A percentile compares a stretch with the other conserved stretches of the same genome.
Evolutionary conservation across 164 flowering plant species (phyloP).

Genomic region (Kalanchoe fedtschenkoi): DNA sequence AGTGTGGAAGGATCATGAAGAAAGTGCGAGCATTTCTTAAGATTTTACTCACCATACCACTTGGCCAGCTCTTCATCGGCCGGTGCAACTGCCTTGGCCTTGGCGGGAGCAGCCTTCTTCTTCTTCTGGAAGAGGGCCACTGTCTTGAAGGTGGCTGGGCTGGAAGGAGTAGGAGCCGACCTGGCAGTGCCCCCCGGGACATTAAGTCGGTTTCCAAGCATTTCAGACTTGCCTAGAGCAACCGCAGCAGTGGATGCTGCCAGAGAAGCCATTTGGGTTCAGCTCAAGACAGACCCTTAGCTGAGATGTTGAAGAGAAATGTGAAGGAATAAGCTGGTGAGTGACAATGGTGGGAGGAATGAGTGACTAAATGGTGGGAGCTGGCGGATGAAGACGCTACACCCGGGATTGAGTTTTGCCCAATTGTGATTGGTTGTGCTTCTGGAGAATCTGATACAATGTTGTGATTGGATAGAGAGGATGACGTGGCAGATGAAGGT

Average conservation of each 20-base stretch:
- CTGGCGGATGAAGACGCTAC: constrained; percentile 57
- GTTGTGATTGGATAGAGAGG: constrained; percentile 25
- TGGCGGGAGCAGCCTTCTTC: constrained; percentile 59
- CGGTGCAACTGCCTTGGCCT: constrained; percentile 43
- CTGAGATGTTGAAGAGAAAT: not conserved
- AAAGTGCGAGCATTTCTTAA: no score
- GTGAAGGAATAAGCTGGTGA: not conserved
- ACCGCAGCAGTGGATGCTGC: constrained; percentile 58
- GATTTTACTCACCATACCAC: constrained; percentile 83
- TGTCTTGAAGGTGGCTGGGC: constrained; percentile 42
- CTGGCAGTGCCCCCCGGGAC: constrained; percentile 23
- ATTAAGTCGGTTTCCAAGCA: constrained; percentile 61
- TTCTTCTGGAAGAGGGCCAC: constrained; percentile 80
- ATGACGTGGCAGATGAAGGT: constrained; percentile 35
- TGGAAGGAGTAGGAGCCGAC: constrained; percentile 40
- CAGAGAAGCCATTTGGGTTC: constrained; percentile 53
- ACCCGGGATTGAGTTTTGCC: constrained; percentile 23
- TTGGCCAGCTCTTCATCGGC: constrained; percentile 89
- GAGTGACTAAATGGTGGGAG: constrained; percentile 36
- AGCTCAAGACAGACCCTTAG: not conserved
- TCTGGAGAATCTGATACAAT: constrained; percentile 27
- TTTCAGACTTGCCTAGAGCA: constrained; percentile 56
- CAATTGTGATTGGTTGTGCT: constrained; percentile 27
- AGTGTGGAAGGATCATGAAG: not conserved
- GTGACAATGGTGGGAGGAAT: constrained; percentile 4